A percentile compares a stretch with the other conserved stretches of the same genome.
phyloP scores from a whole-genome alignment of 805 yeast genomes.

The Nematodospora valgi region DNA sequence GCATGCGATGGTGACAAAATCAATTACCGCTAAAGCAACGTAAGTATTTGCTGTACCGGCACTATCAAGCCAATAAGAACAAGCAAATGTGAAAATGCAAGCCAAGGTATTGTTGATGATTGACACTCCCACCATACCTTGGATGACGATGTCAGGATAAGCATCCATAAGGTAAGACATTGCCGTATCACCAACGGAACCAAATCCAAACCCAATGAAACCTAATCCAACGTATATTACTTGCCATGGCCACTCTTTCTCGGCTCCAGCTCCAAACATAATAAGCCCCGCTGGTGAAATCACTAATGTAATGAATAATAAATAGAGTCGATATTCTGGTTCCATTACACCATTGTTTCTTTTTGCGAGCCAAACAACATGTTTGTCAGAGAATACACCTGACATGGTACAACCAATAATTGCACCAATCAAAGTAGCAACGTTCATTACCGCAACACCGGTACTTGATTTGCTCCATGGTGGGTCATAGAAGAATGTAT shows the following conservation, averaged over 20 bases:
- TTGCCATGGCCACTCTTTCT: constrained; percentile 34
- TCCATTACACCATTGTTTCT: constrained; percentile 33
- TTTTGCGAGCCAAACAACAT: constrained; percentile 35
- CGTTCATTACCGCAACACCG: constrained; percentile 37
- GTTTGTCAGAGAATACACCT: constrained; percentile 32
- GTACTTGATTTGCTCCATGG: constrained; percentile 32
- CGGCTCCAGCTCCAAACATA: constrained; percentile 38
- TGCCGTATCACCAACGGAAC: constrained; percentile 39
- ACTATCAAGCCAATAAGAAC: constrained; percentile 34
- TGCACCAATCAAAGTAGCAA: constrained; percentile 39
- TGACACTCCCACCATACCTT: constrained; percentile 38
- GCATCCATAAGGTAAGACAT: constrained; percentile 39
- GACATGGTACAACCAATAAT: constrained; percentile 35
- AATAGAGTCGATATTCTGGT: constrained; percentile 35
- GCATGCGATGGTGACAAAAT: constrained; percentile 46
- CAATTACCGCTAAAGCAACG: constrained; percentile 32
- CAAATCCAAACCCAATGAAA: constrained; percentile 36
- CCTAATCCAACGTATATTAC: constrained; percentile 36
- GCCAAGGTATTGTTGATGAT: constrained; percentile 37
- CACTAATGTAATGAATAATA: constrained; percentile 31
- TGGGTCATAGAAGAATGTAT: constrained; percentile 30
- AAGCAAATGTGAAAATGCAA: constrained; percentile 35
- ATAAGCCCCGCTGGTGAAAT: constrained; percentile 34
- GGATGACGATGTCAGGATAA: constrained; percentile 39
- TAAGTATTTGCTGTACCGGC: constrained; percentile 37